Conservation (phyloP, 139 green algal genomes). For the Yamagishiella unicocca region DNA sequence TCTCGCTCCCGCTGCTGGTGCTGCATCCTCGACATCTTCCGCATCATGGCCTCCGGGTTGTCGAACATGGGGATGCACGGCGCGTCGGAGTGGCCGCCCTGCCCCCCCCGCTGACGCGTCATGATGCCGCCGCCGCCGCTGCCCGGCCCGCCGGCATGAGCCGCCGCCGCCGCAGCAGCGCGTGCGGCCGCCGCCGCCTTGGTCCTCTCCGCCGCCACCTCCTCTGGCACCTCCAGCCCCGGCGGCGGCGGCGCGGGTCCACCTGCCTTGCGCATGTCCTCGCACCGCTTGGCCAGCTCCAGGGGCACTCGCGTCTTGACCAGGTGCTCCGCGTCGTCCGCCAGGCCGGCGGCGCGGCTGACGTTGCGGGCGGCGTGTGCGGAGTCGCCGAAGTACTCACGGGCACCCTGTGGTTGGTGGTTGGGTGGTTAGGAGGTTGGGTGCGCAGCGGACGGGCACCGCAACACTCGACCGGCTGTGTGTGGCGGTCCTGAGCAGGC, state of each 20-base stretch:
- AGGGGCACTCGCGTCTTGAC: constrained; percentile 53
- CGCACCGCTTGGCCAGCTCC: constrained; percentile 62
- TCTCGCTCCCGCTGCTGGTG: constrained; percentile 1
- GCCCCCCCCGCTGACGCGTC: constrained; percentile 6
- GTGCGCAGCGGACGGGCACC: no score
- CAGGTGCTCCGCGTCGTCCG: constrained; percentile 61
- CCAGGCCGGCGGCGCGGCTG: constrained; percentile 59
- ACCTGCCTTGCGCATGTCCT: constrained; percentile 61
- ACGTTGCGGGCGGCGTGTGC: constrained; percentile 28
- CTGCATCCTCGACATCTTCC: not conserved
- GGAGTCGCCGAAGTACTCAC: not conserved
- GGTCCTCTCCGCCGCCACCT: constrained; percentile 27
- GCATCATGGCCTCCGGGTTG: not conserved
- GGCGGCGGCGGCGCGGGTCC: constrained; percentile 65
- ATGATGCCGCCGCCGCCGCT: not conserved
- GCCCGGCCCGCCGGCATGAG: not conserved
- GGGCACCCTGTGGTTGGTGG: constrained; percentile 12
- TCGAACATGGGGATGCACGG: constrained; percentile 11
- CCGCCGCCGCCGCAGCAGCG: not conserved
- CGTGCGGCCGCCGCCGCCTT: constrained; percentile 10
- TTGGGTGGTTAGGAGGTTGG: no score
- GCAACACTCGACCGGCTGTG: no score
- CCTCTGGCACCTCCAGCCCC: constrained; percentile 28
- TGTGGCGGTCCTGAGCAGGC: no score
- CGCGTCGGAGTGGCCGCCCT: not conserved